phyloP scores from a whole-genome alignment of 2,329 filamentous ascomycete genomes.

The Orbilia quercus region DNA sequence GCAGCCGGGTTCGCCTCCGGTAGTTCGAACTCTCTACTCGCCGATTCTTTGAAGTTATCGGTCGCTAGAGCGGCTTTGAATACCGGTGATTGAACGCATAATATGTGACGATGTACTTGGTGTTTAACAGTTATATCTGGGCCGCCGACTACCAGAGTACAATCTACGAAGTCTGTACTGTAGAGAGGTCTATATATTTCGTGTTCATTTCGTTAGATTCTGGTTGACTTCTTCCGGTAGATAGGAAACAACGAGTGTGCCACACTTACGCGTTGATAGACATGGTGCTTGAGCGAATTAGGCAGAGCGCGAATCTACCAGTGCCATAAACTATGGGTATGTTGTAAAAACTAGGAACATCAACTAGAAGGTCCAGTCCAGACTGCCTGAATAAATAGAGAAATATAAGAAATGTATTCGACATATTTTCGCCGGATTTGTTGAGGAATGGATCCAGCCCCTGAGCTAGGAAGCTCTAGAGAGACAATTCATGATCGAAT shows the following conservation, averaged over 20 bases:
- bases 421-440: too few relatives aligned
- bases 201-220: neutral
- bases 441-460: too few relatives aligned
- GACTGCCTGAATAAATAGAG: neutral
- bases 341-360: too few relatives aligned
- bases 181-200: conserved; percentile 1
- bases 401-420: too few relatives aligned
- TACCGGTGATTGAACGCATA: conserved; percentile 14
- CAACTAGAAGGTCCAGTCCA: neutral
- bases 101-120: conserved; percentile 7
- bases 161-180: conserved; percentile 10
- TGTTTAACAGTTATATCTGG: conserved; percentile 2
- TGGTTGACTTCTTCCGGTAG: too few relatives aligned
- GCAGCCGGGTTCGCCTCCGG: neutral
- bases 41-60: conserved; percentile 12
- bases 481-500: too few relatives aligned
- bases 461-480: too few relatives aligned
- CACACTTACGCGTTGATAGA: neutral
- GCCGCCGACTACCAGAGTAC: neutral
- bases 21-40: neutral
- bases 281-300: neutral
- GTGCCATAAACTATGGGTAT: too few relatives aligned
- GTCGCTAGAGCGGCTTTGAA: conserved; percentile 12
- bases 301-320: too few relatives aligned
- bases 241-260: neutral